Evolutionary conservation across 768 basidiomycete species (phyloP), one percentile per base, ranked within the genome.

Genomic region (Nevesoporus exiguus): DNA sequence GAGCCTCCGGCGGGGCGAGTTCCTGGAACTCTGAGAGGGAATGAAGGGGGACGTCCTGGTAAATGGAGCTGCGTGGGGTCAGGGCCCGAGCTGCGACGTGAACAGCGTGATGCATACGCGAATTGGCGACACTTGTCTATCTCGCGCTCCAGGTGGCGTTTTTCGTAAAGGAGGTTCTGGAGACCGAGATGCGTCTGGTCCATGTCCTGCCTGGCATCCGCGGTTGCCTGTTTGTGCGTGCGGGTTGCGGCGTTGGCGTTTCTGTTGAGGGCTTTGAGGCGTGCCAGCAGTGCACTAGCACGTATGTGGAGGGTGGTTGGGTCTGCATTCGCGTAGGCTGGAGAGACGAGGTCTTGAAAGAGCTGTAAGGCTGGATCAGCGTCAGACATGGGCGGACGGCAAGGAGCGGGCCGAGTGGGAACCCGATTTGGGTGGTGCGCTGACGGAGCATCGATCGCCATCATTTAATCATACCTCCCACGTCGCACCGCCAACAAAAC

Each of bases 41-140:
- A 68, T 92, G 85, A 40, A 94, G 72, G 3, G 89, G 84, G 9
- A 95, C 78, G 58, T 93, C 91, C 73, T 94, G 93, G 69, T 93
- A 93, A 52, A 92, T 85, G 27, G 90, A 93, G 21, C 93, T 94
- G 57, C 10, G 36, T 25, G 30, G 31, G 24, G 40, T 55, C 37
- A 47, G 52, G 51, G 19, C 27, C 47, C 57, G 42, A 41, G 47
- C 15, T 42, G 15, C 0, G 17, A 51, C 25, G 25, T 25, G 39
- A 29, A 37, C 17, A 27, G 15, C 31, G 7, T 21, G 10, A 7
- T 2, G 8, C 42, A 78, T 67, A 93, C 91, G 88, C 90, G 66
- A 93, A 95, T 66, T 94, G 91, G 45, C 90, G 82, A 71, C 93
- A 95, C 67, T 93, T 93, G 62, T 91, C 88, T 33, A 95, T 95